These are phyloP conservation scores for Ogataea parapolymorpha DNA, from an alignment of 805 yeast genomes.

Conservation along the genomic window DNA sequence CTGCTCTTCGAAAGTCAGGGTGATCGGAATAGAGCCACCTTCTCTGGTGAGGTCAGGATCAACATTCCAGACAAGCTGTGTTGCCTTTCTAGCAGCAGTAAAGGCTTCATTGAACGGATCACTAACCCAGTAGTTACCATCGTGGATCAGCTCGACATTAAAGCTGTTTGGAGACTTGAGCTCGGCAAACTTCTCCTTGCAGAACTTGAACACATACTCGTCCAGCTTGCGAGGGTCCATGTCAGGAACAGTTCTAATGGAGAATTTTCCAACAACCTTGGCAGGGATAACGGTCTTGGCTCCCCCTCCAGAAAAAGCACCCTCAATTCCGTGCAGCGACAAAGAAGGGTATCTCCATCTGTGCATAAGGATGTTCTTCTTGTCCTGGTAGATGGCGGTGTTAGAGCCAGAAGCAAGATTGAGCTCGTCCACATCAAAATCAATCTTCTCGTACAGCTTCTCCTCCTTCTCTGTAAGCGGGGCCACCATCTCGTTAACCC, in stretches of 20 bases:
- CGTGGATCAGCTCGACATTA: conserved; percentile 78
- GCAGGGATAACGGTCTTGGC: conserved; percentile 99
- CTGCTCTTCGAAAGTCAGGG: conserved; percentile 86
- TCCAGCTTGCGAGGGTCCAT: conserved; percentile 79
- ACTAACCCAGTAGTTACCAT: conserved; percentile 94
- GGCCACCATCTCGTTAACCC: conserved; percentile 91
- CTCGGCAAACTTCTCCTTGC: conserved; percentile 60
- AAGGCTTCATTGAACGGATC: conserved; percentile 91
- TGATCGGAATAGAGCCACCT: conserved; percentile 98
- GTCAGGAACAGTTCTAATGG: conserved; percentile 96
- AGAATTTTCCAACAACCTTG: conserved; percentile 88
- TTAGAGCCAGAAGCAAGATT: conserved; percentile 86
- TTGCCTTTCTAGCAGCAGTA: conserved; percentile 92
- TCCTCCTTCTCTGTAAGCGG: conserved; percentile 82
- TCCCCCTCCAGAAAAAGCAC: conserved; percentile 92
- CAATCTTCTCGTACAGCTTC: conserved; percentile 77
- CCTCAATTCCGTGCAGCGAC: conserved; percentile 95
- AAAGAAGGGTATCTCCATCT: conserved; percentile 99
- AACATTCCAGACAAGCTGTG: conserved; percentile 89
- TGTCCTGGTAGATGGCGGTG: conserved; percentile 72
- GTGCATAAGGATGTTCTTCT: conserved; percentile 88
- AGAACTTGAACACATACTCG: conserved; percentile 68
- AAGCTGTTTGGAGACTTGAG: conserved; percentile 75
- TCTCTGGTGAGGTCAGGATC: conserved; percentile 98
- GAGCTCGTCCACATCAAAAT: conserved; percentile 78